phyloP scores from a whole-genome alignment of 2,329 filamentous ascomycete genomes.

The Colletotrichum sp. region DNA sequence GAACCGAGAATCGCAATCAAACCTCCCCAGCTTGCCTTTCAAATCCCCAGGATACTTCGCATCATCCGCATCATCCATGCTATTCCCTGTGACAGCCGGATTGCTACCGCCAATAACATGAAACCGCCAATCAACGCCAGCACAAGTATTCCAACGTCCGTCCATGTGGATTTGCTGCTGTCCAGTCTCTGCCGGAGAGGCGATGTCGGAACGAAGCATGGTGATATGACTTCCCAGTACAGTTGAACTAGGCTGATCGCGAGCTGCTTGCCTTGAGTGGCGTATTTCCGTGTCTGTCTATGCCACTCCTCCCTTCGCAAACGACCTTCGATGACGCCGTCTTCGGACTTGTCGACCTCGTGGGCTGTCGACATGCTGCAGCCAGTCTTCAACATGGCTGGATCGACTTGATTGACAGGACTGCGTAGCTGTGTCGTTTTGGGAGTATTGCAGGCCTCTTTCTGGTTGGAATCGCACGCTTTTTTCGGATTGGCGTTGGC shows the following conservation, averaged over 20 bases:
- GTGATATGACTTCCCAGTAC: slow-evolving; percentile 6
- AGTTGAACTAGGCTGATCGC: not conserved
- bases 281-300: not conserved
- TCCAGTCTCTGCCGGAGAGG: slow-evolving; percentile 6
- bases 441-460: not conserved
- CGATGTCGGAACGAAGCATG: slow-evolving; percentile 18
- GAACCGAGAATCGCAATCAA: slow-evolving; percentile 14
- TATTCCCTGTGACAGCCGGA: slow-evolving; percentile 1
- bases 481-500: not conserved
- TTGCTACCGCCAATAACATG: not conserved
- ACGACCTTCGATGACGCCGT: slow-evolving; percentile 19
- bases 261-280: slow-evolving; percentile 9
- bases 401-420: not conserved
- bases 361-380: not conserved
- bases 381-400: not conserved
- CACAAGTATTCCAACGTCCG: not conserved
- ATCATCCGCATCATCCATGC: not conserved
- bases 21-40: not conserved
- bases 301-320: slow-evolving; percentile 1
- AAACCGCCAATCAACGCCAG: slow-evolving; percentile 1
- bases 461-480: not conserved
- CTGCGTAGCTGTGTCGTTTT: not conserved
- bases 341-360: slow-evolving; percentile 3
- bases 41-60: not conserved
- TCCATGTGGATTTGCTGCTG: slow-evolving; percentile 6